Conservation (phyloP, 176 grass and related monocot species). For the Saccharum spontaneum region DNA sequence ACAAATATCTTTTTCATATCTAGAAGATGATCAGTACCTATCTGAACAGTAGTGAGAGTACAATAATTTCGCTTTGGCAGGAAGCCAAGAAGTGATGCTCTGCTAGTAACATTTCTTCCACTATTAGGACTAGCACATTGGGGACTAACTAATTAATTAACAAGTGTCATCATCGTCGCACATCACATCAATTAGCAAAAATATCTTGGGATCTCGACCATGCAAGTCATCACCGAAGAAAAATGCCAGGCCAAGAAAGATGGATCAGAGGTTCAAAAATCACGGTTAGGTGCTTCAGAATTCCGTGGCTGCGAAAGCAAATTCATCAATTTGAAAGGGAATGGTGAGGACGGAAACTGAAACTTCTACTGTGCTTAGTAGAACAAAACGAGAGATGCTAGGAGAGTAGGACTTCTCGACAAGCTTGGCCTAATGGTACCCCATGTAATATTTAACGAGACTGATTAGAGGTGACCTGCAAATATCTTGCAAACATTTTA, state of each 20-base stretch:
- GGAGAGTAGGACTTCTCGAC: background rate
- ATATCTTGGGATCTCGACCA: background rate
- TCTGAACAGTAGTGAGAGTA: background rate
- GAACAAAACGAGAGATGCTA: background rate
- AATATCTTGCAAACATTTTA: background rate
- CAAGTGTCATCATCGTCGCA: background rate
- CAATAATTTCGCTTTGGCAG: slow-evolving; percentile 8
- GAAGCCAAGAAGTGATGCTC: background rate
- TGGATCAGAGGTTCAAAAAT: background rate
- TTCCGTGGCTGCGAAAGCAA: background rate
- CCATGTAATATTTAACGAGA: background rate
- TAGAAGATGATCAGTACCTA: background rate
- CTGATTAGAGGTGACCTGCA: background rate
- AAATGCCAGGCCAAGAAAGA: background rate
- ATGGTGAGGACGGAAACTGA: background rate
- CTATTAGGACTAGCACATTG: background rate
- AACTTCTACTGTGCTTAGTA: background rate
- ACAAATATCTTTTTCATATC: background rate
- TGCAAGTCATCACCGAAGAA: background rate
- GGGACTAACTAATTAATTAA: background rate
- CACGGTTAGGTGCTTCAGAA: background rate
- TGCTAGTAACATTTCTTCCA: background rate
- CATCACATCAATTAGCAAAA: background rate
- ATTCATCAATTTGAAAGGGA: background rate
- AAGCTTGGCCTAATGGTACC: background rate